Conservation (phyloP, 352 stramenopile species). For the Achlya hypogyna region DNA sequence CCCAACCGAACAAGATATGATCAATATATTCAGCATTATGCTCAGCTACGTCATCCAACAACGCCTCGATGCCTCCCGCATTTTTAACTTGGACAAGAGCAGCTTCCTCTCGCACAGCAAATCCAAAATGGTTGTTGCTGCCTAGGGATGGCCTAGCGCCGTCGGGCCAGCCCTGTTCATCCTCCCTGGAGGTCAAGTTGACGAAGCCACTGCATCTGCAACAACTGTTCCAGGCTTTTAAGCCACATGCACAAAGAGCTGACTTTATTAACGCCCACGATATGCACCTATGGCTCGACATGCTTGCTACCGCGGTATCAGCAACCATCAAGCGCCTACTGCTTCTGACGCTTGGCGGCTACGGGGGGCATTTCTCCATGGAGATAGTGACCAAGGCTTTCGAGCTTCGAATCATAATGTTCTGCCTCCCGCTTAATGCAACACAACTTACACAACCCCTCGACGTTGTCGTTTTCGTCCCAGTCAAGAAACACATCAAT, state of each 20-base stretch:
- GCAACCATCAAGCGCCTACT: background rate
- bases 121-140: background rate
- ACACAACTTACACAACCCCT: conserved; percentile 6
- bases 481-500: background rate
- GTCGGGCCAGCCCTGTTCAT: conserved; percentile 2
- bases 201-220: background rate
- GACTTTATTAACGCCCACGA: conserved; percentile 1
- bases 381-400: background rate
- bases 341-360: conserved; percentile 6
- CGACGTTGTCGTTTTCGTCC: conserved; percentile 7
- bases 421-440: background rate
- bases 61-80: background rate
- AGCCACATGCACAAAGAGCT: background rate
- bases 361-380: background rate
- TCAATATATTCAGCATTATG: background rate
- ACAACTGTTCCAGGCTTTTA: background rate
- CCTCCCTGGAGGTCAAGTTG: background rate
- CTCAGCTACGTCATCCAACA: background rate
- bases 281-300: background rate
- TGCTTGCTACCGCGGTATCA: background rate
- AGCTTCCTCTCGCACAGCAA: background rate
- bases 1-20: too few relatives aligned
- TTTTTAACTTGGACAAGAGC: background rate
- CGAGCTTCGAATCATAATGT: background rate
- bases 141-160: background rate